These are phyloP conservation scores for Trichosporon faecale DNA, from an alignment of 1,284 basidiomycete genomes.

Conservation along the genomic window DNA sequence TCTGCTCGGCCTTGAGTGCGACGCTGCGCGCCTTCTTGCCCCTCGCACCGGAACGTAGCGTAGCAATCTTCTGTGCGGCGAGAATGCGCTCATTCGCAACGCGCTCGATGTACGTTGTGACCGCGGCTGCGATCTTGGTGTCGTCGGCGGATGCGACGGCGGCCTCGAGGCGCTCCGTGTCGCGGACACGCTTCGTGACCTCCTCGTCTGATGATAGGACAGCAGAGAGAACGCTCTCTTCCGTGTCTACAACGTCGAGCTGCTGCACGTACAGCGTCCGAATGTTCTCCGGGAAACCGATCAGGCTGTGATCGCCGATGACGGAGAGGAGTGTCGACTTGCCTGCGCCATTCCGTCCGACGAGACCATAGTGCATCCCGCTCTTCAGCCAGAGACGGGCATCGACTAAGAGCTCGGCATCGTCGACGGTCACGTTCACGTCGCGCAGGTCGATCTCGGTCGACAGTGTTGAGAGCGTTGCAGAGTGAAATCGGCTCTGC, in stretches of 20 bases:
- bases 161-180: constrained; percentile 14
- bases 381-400: constrained; percentile 58
- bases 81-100: constrained; percentile 17
- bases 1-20: constrained; percentile 23
- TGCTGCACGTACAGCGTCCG: constrained; percentile 74
- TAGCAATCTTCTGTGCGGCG: constrained; percentile 24
- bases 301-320: constrained; percentile 82
- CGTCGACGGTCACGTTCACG: constrained; percentile 56
- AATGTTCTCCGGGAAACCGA: constrained; percentile 73
- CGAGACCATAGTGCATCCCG: constrained; percentile 58
- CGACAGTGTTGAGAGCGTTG: constrained; percentile 51
- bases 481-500: constrained; percentile 57
- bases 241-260: constrained; percentile 87
- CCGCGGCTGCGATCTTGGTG: not conserved
- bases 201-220: constrained; percentile 14
- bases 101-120: constrained; percentile 13
- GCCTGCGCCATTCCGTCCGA: constrained; percentile 61
- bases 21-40: constrained; percentile 27
- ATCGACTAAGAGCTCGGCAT: constrained; percentile 58
- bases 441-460: constrained; percentile 57
- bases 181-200: constrained; percentile 15
- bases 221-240: constrained; percentile 16
- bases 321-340: constrained; percentile 53
- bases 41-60: constrained; percentile 20
- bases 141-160: not conserved